These are phyloP conservation scores for Prinsepia uniflora DNA, from an alignment of 306 rosid genomes.

Conservation along the genomic window DNA sequence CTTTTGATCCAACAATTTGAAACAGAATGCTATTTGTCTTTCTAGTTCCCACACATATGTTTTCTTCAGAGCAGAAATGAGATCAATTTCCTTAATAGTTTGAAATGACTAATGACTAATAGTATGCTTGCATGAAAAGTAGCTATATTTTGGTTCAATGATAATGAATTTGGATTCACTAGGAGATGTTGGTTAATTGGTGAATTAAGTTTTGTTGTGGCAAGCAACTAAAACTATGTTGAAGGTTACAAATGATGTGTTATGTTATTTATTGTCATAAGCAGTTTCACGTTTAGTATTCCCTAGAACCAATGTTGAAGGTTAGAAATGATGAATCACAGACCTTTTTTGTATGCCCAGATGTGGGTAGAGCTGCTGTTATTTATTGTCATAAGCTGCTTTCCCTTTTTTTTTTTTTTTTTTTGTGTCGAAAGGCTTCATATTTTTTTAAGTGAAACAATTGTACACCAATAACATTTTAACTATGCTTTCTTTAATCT, in stretches of 20 bases:
- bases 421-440: not conserved
- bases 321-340: not conserved
- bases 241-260: no score
- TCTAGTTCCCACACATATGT: no score
- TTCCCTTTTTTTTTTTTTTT: not conserved
- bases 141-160: not conserved
- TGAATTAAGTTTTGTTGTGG: not conserved
- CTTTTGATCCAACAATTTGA: no score
- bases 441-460: conserved; percentile 19
- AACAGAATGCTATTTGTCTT: no score
- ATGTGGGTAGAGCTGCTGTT: not conserved
- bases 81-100: not conserved
- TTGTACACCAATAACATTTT: not conserved
- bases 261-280: no score
- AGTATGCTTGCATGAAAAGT: not conserved
- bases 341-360: not conserved
- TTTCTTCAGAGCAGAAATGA: no score
- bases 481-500: not conserved
- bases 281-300: no score
- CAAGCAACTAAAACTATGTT: not conserved
- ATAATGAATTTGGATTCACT: not conserved
- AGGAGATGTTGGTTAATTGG: not conserved
- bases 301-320: not conserved
- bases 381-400: not conserved
- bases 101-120: not conserved